A percentile compares a stretch with the other conserved stretches of the same genome.
Evolutionary conservation across 1,139 yeast genomes (phyloP).

Genomic region (Eremothecium gossypii): DNA sequence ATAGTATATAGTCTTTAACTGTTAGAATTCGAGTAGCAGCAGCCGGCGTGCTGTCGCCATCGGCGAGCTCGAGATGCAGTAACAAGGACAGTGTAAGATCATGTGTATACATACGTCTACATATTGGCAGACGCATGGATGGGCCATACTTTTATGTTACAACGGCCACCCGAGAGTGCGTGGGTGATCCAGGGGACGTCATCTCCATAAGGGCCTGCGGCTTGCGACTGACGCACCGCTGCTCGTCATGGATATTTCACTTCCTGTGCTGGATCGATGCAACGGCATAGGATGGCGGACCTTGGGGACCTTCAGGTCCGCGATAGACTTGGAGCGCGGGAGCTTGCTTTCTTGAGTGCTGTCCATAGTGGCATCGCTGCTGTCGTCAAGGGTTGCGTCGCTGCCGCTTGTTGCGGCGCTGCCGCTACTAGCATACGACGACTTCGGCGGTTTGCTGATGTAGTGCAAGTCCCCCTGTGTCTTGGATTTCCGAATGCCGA

Average conservation of each 20-base stretch:
- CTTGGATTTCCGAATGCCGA: slow-evolving; percentile 6
- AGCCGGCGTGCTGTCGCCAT: no score
- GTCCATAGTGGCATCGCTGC: neutral
- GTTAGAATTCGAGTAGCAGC: neutral
- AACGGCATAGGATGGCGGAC: neutral
- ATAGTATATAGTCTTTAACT: neutral
- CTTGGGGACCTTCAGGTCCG: slow-evolving; percentile 1
- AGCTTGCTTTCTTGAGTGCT: neutral
- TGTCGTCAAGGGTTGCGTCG: neutral
- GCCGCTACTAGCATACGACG: neutral
- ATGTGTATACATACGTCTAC: no score
- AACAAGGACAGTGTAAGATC: no score
- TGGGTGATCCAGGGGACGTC: neutral
- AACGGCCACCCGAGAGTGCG: neutral
- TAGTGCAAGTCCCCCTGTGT: slow-evolving; percentile 7
- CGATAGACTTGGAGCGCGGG: slow-evolving; percentile 1
- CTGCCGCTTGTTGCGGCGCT: neutral
- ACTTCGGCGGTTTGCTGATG: slow-evolving; percentile 1
- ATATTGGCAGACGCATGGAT: no score
- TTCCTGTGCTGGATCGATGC: slow-evolving; percentile 1
- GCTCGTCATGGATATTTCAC: neutral
- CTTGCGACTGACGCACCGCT: neutral
- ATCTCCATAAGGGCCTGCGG: slow-evolving; percentile 1
- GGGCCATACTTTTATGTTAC: no score
- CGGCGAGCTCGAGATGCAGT: no score